Evolutionary conservation across 1,284 basidiomycete species (phyloP).

Genomic region (Phlebopus sp.): DNA sequence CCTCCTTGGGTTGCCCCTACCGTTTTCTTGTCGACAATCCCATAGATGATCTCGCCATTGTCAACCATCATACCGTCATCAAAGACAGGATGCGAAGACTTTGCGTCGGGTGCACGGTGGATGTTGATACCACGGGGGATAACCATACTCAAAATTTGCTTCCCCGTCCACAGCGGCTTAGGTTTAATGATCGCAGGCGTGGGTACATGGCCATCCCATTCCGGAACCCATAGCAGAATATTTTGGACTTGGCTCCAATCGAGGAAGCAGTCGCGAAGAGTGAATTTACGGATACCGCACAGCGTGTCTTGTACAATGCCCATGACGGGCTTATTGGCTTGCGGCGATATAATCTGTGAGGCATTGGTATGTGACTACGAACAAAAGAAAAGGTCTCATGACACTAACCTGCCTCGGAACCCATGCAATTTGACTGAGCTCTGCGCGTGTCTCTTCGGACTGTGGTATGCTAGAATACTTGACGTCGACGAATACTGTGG

Average conservation of each 20-base stretch:
- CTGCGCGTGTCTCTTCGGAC: conserved; percentile 98
- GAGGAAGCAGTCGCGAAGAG: conserved; percentile 89
- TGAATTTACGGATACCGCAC: conserved; percentile 97
- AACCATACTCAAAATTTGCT: conserved; percentile 92
- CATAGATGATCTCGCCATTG: conserved; percentile 95
- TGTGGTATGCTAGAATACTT: conserved; percentile 78
- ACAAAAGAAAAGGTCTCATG: neutral
- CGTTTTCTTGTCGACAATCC: conserved; percentile 97
- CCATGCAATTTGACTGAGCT: conserved; percentile 98
- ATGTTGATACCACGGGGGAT: conserved; percentile 98
- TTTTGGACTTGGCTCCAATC: conserved; percentile 97
- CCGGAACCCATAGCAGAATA: conserved; percentile 95
- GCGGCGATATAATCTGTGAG: conserved; percentile 92
- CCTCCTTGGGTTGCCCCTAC: conserved; percentile 95
- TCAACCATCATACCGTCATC: conserved; percentile 97
- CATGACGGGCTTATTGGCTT: conserved; percentile 99
- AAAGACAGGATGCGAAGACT: conserved; percentile 78
- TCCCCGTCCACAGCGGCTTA: conserved; percentile 97
- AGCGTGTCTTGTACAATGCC: conserved; percentile 99
- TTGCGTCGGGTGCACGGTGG: conserved; percentile 73
- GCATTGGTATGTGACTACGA: conserved; percentile 1
- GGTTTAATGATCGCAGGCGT: conserved; percentile 95
- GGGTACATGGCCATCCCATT: conserved; percentile 94
- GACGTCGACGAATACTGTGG: conserved; percentile 4
- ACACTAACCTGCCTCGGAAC: conserved; percentile 85